Percentiles rank a stretch among this genome's conserved stretches.
These are phyloP conservation scores for Schwanniomyces pseudopolymorphus DNA, from an alignment of 805 yeast genomes.

Conservation along the genomic window DNA sequence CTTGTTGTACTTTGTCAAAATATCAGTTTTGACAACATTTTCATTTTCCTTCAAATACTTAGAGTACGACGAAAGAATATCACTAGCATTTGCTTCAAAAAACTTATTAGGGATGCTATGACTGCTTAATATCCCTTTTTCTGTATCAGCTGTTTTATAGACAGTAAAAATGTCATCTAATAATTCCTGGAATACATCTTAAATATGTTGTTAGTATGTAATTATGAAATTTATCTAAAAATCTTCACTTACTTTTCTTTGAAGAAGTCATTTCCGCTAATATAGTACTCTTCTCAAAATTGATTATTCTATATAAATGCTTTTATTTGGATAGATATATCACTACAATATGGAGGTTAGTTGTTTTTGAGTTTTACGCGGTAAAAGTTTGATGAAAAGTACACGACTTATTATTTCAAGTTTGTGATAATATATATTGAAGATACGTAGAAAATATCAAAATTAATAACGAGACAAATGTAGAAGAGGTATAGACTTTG, in stretches of 20 bases:
- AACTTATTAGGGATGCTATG: conserved; percentile 44
- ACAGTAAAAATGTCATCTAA: conserved; percentile 24
- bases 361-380: background rate
- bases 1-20: conserved; percentile 39
- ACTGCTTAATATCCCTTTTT: conserved; percentile 15
- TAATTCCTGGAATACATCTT: conserved; percentile 10
- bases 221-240: background rate
- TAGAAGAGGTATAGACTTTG: no score
- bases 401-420: background rate
- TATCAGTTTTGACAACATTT: conserved; percentile 33
- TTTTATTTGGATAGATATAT: background rate
- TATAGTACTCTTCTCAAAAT: background rate
- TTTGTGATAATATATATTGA: no score
- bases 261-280: conserved; percentile 5
- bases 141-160: conserved; percentile 24
- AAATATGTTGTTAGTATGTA: conserved; percentile 5
- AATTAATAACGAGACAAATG: no score
- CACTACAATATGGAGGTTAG: background rate
- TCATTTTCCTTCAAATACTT: conserved; percentile 32
- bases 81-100: conserved; percentile 43
- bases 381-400: background rate
- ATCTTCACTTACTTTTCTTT: conserved; percentile 4
- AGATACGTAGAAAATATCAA: no score
- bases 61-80: conserved; percentile 43
- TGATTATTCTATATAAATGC: background rate